These are phyloP conservation scores for Paxillus rubicundulus DNA, from an alignment of 768 basidiomycete genomes.

Conservation along the genomic window DNA sequence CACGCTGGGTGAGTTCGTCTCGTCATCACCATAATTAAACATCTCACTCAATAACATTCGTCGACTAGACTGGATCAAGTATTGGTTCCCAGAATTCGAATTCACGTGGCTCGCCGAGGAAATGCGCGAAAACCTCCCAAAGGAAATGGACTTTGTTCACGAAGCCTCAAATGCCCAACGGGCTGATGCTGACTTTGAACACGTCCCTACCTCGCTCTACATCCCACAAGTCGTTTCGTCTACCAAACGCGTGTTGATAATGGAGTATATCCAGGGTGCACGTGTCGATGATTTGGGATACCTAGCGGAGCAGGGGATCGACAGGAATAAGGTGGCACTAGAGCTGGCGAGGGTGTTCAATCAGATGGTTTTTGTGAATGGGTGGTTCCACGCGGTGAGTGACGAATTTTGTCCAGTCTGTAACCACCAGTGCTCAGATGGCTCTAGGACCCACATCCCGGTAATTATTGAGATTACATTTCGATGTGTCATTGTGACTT, in stretches of 20 bases:
- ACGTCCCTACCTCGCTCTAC: conserved; percentile 76
- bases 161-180: conserved; percentile 86
- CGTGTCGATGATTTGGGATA: conserved; percentile 87
- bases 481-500: conserved; percentile 3
- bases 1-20: conserved; percentile 50
- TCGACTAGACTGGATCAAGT: conserved; percentile 73
- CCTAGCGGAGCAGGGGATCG: conserved; percentile 77
- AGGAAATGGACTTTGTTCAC: conserved; percentile 92
- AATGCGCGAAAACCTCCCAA: conserved; percentile 88
- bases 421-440: conserved; percentile 12
- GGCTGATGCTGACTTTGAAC: conserved; percentile 65
- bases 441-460: conserved; percentile 81
- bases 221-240: conserved; percentile 81
- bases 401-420: background rate
- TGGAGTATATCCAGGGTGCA: conserved; percentile 92
- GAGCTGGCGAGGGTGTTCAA: conserved; percentile 90
- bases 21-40: background rate
- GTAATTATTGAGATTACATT: conserved; percentile 33
- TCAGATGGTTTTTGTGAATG: conserved; percentile 94
- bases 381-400: conserved; percentile 82
- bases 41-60: conserved; percentile 3
- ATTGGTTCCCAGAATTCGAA: conserved; percentile 94
- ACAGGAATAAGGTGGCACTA: conserved; percentile 89
- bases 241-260: conserved; percentile 81
- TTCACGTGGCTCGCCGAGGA: conserved; percentile 92